Evolutionary conservation across 495 filamentous ascomycete species (phyloP), one percentile per base, ranked within the genome.

Genomic region (Trichocladium uniseriatum): DNA sequence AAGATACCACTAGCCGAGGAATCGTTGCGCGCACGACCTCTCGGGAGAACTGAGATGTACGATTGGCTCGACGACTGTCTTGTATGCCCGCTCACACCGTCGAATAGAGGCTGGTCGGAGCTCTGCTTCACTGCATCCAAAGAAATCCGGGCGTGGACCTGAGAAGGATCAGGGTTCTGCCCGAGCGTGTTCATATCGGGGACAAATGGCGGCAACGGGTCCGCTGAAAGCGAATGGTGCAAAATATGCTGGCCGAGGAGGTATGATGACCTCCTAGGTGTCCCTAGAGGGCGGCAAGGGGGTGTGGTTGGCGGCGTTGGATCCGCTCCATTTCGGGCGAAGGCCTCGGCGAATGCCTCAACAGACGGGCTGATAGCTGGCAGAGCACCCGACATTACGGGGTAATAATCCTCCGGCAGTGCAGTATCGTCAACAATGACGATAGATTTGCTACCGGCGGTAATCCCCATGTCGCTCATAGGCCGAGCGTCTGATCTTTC

Each of bases 371-470:
- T 74, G 37, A 67, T 53, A 6, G 48, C 58, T 4, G 67, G 68
- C 10, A 78, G 54, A 2, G 70, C 71, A 7, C 72, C 68, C 2
- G 70, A 69, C 72, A 78, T 76, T 19, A 44, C 40, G 1, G 72
- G 70, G 24, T 27, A 27, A 15, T 63, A 65, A 20, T 66, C 68
- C 11, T 53, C 61, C 22, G 66, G 61, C 16, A 73, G 48, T 3
- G 55, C 21, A 4, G 81, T 83, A 45, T 83, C 84, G 59, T 95
- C 86, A 14, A 94, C 80, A 55, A 95, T 92, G 24, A 94, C 79
- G 53, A 95, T 92, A 0, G 88, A 94, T 53, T 86, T 78, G 64
- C 87, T 94, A 6, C 86, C 87, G 32, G 72, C 74, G 0, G 87
- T 91, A 28, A 94, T 71, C 24, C 73, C 80, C 43, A 61, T 62